Evolutionary conservation across 495 filamentous ascomycete species (phyloP).

Genomic region (Tuber aestivum): DNA sequence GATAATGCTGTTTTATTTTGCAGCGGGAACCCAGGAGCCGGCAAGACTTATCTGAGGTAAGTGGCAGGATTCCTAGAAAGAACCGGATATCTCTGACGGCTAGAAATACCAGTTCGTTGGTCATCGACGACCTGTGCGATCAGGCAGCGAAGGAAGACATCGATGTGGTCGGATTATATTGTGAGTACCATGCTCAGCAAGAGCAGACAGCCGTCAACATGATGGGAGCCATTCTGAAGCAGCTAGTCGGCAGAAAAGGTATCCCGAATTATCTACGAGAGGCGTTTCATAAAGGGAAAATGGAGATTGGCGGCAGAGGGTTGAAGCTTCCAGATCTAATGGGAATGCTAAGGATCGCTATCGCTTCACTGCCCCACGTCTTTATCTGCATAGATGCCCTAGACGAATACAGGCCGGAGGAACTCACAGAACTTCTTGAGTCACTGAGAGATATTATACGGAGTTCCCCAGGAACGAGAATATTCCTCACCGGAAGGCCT

Average conservation of each 20-base stretch:
- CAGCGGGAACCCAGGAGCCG: not conserved
- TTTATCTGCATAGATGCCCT: not conserved
- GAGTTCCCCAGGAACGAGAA: not conserved
- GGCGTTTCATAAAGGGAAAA: not conserved
- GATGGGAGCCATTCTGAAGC: not conserved
- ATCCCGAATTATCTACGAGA: not conserved
- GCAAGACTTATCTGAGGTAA: not conserved
- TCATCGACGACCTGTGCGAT: not conserved
- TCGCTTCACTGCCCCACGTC: not conserved
- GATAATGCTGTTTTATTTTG: not conserved
- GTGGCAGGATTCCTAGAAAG: not conserved
- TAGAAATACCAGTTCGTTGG: not conserved
- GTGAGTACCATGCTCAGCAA: not conserved
- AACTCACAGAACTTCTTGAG: not conserved
- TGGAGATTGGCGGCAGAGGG: not conserved
- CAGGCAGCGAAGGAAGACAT: not conserved
- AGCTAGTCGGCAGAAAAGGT: not conserved
- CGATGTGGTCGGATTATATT: not conserved
- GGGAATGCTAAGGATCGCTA: not conserved
- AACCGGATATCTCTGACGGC: not conserved
- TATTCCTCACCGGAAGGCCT: not conserved
- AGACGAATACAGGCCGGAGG: not conserved
- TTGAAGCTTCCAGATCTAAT: not conserved
- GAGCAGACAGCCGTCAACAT: not conserved
- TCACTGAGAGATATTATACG: not conserved